These are phyloP conservation scores for Fonsecaea multimorphosa DNA, from an alignment of 2,329 filamentous ascomycete genomes.

Conservation along the genomic window DNA sequence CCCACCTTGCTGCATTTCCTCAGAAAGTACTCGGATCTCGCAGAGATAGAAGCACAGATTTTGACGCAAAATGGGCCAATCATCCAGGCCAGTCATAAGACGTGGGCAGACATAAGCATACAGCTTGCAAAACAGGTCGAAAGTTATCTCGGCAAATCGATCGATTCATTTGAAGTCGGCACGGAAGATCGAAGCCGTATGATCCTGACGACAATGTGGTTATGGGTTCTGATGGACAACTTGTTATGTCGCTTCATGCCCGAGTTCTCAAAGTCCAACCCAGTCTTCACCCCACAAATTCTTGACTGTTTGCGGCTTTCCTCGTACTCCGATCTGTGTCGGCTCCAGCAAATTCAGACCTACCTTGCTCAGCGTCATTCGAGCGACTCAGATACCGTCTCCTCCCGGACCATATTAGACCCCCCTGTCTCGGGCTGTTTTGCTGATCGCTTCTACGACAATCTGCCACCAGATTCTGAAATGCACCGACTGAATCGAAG, in stretches of 20 bases:
- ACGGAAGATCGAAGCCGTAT: slow-evolving; percentile 59
- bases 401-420: slow-evolving; percentile 56
- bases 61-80: neutral
- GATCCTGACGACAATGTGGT: slow-evolving; percentile 61
- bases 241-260: slow-evolving; percentile 52
- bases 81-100: neutral
- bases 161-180: slow-evolving; percentile 51
- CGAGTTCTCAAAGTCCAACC: slow-evolving; percentile 59
- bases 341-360: slow-evolving; percentile 57
- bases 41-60: slow-evolving; percentile 7
- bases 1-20: slow-evolving; percentile 6
- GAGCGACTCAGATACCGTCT: slow-evolving; percentile 6
- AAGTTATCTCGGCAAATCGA: slow-evolving; percentile 46
- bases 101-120: neutral
- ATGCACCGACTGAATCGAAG: slow-evolving; percentile 42
- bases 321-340: slow-evolving; percentile 54
- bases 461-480: slow-evolving; percentile 34
- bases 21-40: slow-evolving; percentile 13
- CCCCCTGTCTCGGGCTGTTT: slow-evolving; percentile 52
- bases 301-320: slow-evolving; percentile 64
- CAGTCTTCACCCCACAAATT: slow-evolving; percentile 56
- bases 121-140: slow-evolving; percentile 13
- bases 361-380: slow-evolving; percentile 51
- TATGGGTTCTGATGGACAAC: slow-evolving; percentile 65
- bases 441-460: slow-evolving; percentile 54